Conservation (phyloP, 2,329 filamentous ascomycete genomes). For the Aspergillus ochraceoroseus region DNA sequence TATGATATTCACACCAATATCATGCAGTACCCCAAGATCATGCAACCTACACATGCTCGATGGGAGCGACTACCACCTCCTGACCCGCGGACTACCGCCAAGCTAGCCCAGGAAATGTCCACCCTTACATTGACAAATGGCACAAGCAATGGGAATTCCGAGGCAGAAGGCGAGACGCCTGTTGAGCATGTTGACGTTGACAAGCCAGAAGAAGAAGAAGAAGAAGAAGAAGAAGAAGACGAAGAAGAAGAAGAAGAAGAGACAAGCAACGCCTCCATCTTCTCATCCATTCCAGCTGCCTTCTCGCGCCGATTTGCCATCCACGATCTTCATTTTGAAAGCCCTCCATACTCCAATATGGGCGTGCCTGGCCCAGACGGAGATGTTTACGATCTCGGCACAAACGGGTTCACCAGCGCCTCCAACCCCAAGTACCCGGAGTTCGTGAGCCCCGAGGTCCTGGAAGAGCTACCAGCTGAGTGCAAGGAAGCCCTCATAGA, state of each 20-base stretch:
- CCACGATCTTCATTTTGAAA: constrained; percentile 56
- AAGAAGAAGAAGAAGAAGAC: constrained; percentile 14
- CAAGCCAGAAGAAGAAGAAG: too few species aligned
- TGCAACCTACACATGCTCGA: constrained; percentile 82
- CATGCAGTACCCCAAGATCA: constrained; percentile 79
- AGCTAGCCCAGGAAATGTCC: constrained; percentile 34
- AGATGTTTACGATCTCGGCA: constrained; percentile 38
- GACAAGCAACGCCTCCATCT: constrained; percentile 39
- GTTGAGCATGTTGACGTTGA: too few species aligned
- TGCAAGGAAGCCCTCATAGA: constrained; percentile 69
- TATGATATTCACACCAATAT: constrained; percentile 94
- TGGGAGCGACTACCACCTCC: constrained; percentile 65
- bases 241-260: constrained; percentile 12
- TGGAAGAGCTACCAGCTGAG: constrained; percentile 43
- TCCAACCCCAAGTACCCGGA: constrained; percentile 35
- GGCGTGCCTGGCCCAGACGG: constrained; percentile 53
- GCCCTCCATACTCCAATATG: constrained; percentile 54
- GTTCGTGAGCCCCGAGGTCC: constrained; percentile 39
- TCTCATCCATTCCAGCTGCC: constrained; percentile 52
- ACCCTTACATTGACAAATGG: constrained; percentile 35
- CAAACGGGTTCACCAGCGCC: constrained; percentile 40
- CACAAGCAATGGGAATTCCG: constrained; percentile 17
- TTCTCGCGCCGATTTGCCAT: constrained; percentile 60
- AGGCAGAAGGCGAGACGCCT: constrained; percentile 3
- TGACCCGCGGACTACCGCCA: constrained; percentile 27